Percentiles rank a stretch among this genome's conserved stretches.
phyloP scores from a whole-genome alignment of 148 eudicot genomes.

The Limonium bicolor region DNA sequence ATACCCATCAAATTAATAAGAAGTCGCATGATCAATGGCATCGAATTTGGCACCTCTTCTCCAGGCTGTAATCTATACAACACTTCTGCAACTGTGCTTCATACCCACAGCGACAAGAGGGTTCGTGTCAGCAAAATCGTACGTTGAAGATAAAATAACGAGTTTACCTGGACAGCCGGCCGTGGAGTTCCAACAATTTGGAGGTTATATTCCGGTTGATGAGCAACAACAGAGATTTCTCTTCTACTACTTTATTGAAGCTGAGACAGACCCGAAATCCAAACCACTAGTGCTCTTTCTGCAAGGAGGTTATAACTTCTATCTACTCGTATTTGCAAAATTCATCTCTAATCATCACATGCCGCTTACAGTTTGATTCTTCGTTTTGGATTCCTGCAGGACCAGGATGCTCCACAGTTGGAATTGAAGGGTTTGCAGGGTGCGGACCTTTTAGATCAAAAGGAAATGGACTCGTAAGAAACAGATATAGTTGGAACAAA shows the following conservation, averaged over 20 bases:
- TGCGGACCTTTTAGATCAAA: conserved; percentile 1
- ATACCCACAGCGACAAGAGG: too few species aligned
- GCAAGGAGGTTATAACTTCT: not conserved
- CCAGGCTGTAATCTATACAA: too few species aligned
- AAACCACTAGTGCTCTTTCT: conserved; percentile 3
- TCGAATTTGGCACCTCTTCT: too few species aligned
- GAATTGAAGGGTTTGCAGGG: not conserved
- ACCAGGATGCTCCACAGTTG: not conserved
- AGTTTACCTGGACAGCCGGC: conserved; percentile 3
- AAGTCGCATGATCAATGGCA: too few species aligned
- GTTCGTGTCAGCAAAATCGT: too few species aligned
- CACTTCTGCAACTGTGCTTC: too few species aligned
- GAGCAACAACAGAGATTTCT: not conserved
- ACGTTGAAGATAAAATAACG: not conserved
- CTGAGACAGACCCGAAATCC: not conserved
- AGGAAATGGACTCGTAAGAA: not conserved
- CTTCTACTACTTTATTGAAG: conserved; percentile 3
- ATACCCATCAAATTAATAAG: too few species aligned
- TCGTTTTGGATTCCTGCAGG: not conserved
- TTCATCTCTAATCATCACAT: not conserved
- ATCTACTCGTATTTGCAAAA: not conserved
- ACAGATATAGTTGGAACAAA: conserved; percentile 2
- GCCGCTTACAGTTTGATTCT: not conserved
- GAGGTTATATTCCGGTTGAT: not conserved
- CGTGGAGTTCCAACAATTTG: not conserved